Percentiles rank a stretch among this genome's conserved stretches.
Conservation (phyloP, 2,329 filamentous ascomycete genomes). For the Phoma sp. region DNA sequence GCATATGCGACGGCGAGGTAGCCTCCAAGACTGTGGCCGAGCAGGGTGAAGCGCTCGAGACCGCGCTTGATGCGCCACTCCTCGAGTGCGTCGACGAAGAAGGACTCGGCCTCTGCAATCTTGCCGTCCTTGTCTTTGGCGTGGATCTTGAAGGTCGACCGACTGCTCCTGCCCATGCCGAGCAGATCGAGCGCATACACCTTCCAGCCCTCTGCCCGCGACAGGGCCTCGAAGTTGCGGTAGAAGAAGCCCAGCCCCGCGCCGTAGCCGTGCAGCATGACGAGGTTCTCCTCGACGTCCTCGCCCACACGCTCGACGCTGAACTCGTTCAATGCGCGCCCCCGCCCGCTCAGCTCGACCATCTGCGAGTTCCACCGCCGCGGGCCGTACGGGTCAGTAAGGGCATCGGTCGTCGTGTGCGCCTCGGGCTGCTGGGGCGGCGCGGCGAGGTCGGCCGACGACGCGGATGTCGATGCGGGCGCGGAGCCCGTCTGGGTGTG, state of each 20-base stretch:
- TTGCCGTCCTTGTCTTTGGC: constrained; percentile 82
- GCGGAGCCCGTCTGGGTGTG: constrained; percentile 69
- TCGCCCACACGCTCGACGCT: constrained; percentile 85
- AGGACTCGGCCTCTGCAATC: constrained; percentile 88
- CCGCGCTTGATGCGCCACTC: constrained; percentile 92
- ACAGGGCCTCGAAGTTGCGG: constrained; percentile 93
- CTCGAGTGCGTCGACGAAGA: constrained; percentile 95
- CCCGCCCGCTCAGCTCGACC: constrained; percentile 83
- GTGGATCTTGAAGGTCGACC: constrained; percentile 83
- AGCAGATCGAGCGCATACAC: constrained; percentile 94
- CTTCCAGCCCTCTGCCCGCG: constrained; percentile 80
- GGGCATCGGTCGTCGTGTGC: constrained; percentile 55
- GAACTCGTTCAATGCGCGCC: constrained; percentile 91
- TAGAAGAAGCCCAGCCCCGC: constrained; percentile 98
- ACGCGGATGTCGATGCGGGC: constrained; percentile 53
- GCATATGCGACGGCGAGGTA: constrained; percentile 96
- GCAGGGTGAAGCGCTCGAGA: constrained; percentile 89
- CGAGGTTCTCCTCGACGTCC: constrained; percentile 80
- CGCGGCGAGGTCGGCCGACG: constrained; percentile 50
- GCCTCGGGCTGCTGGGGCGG: constrained; percentile 39
- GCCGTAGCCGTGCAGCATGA: constrained; percentile 97
- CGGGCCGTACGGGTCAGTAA: constrained; percentile 80
- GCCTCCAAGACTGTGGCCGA: constrained; percentile 92
- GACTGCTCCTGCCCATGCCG: constrained; percentile 88
- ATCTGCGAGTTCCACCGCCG: constrained; percentile 86